Evolutionary conservation across 139 green algal genomes (phyloP).

Genomic region (Micractinium conductrix): DNA sequence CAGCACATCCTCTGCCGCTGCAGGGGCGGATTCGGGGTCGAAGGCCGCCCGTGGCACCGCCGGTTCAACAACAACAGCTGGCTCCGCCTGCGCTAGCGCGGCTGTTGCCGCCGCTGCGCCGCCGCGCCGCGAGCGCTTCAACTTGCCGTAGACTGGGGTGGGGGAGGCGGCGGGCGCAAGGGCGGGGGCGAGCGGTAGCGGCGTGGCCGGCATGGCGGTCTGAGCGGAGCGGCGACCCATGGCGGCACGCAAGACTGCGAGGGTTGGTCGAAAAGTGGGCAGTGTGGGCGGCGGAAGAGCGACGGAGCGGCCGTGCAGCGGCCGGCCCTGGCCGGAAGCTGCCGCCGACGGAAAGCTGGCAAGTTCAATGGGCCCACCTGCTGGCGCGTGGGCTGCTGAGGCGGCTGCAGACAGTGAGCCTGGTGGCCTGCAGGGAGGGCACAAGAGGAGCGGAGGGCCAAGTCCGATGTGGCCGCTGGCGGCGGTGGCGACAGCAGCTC

Average conservation of each 20-base stretch:
- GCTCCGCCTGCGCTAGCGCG: neutral
- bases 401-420: too few species aligned
- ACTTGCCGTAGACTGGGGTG: too few species aligned
- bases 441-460: too few species aligned
- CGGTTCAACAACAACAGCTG: neutral
- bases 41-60: neutral
- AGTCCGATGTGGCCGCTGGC: too few species aligned
- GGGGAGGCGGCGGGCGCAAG: too few species aligned
- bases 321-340: too few species aligned
- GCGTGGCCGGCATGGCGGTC: neutral
- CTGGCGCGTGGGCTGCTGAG: too few species aligned
- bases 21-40: neutral
- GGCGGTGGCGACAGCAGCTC: too few species aligned
- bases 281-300: neutral
- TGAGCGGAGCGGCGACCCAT: neutral
- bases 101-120: neutral
- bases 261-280: neutral
- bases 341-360: too few species aligned
- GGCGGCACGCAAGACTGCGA: neutral
- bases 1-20: neutral
- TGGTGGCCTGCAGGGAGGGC: too few species aligned
- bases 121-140: neutral
- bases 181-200: neutral
- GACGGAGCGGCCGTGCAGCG: too few species aligned
- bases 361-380: too few species aligned